phyloP scores from a whole-genome alignment of 768 basidiomycete species.

The Candolleomyces eurysporus region DNA sequence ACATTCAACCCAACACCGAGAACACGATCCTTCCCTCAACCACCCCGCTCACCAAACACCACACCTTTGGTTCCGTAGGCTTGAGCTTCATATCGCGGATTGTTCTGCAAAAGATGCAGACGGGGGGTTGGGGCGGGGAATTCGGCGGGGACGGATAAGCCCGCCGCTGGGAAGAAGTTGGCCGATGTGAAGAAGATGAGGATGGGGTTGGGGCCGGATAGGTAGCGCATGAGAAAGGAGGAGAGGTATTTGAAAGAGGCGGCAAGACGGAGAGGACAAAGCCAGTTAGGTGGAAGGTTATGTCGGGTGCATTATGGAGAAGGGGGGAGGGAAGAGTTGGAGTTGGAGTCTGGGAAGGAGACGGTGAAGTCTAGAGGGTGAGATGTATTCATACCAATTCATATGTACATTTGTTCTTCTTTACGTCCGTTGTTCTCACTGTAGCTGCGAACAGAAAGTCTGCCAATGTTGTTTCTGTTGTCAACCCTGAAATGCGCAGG shows the following conservation, averaged over 20 bases:
- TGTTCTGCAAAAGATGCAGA: slow-evolving; percentile 58
- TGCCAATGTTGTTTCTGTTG: no score
- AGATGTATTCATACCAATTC: no score
- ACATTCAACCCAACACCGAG: slow-evolving; percentile 64
- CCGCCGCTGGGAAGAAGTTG: no score
- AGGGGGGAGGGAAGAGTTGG: slow-evolving; percentile 29
- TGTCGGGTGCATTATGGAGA: slow-evolving; percentile 64
- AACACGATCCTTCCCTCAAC: slow-evolving; percentile 66
- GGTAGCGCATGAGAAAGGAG: slow-evolving; percentile 60
- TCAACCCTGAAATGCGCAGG: no score
- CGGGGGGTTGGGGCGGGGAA: slow-evolving; percentile 68
- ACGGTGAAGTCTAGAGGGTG: no score
- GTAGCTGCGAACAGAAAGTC: no score
- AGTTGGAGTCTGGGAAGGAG: slow-evolving; percentile 30
- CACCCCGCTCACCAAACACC: slow-evolving; percentile 71
- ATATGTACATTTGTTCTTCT: no score
- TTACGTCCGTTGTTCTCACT: no score
- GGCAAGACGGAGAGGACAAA: slow-evolving; percentile 50
- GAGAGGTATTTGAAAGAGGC: slow-evolving; percentile 44
- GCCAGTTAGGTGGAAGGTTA: slow-evolving; percentile 58
- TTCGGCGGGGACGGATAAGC: slow-evolving; percentile 20
- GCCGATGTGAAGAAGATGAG: slow-evolving; percentile 54
- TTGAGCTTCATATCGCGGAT: slow-evolving; percentile 75
- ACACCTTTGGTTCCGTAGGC: slow-evolving; percentile 32
- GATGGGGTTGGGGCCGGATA: slow-evolving; percentile 60